Base-by-base conservation (phyloP, 2,329 filamentous ascomycete species). In the Daldinia sp. region DNA sequence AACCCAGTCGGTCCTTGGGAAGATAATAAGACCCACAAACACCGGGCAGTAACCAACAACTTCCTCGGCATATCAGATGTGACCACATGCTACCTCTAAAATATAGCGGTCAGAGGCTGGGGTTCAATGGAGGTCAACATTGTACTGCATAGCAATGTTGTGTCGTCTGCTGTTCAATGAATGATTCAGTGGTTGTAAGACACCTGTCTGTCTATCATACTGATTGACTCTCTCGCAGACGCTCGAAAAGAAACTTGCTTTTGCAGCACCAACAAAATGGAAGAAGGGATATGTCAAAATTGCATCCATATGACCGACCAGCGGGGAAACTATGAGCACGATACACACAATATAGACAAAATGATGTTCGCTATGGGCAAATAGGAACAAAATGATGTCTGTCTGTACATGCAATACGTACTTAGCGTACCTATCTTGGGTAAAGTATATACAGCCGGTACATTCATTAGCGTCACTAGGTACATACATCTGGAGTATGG, bases 51-150 rank as follows among this genome's bases (percentile, higher is more conserved):
- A 51, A 48, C 30, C 50, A 28, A 23, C 55, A 28, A 37, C n/a
- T 63, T 15, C 61, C 61, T 65, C 65, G 62, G 65, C 59, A 70
- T 63, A 58, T 61, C 57, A 39, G 39, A 46, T 54, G 55, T 30
- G 35, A 42, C 28, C 64, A 67, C 60, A 67, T 67, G 58, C 41
- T 39, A 48, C 35, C 23, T 42, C 33, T 30, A 41, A 41, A 42
- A 41, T 35, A 15, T 13, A 44, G 35, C 20, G 35, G 15, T 57
- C 56, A 50, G 48, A 44, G 56, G 28, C 42, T n/a, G n/a, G 20
- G 30, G 30, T 18, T 58, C 2, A 30, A 30, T 50, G 15, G 46
- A 13, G 15, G 23, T 50, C 13, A 50, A 30, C 46, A 48, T 48
- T 30, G 26, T 58, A n/a, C 28, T 44, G 28, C 26, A 20, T 53